phyloP scores from a whole-genome alignment of 2,329 filamentous ascomycete species.

The Colletotrichum caudatum region DNA sequence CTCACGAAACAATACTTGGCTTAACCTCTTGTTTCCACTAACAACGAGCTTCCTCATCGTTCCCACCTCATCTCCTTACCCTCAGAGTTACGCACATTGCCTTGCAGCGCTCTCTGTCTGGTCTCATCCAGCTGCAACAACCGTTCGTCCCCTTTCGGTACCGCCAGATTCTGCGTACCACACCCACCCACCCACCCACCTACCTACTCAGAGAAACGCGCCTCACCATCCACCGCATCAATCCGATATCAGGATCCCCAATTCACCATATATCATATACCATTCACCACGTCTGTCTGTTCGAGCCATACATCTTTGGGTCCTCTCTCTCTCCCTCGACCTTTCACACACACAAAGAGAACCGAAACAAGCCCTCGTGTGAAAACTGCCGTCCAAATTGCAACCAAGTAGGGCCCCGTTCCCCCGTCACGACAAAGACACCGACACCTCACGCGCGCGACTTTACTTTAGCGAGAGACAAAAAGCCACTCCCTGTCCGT shows the following conservation, averaged over 20 bases:
- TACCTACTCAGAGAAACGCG: not conserved
- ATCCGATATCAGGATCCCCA: constrained; percentile 5
- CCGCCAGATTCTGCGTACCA: not conserved
- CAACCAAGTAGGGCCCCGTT: constrained; percentile 5
- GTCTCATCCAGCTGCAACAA: constrained; percentile 6
- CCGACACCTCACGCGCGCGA: constrained; percentile 17
- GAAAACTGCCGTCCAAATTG: constrained; percentile 2
- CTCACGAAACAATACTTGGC: not conserved
- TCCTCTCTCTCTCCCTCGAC: not conserved
- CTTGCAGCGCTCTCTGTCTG: not conserved
- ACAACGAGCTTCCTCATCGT: not conserved
- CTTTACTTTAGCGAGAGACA: constrained; percentile 33
- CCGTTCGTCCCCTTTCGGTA: not conserved
- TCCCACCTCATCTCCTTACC: not conserved
- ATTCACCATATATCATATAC: constrained; percentile 3
- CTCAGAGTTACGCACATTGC: not conserved
- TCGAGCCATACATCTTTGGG: not conserved
- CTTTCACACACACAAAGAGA: constrained; percentile 17
- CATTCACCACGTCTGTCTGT: not conserved
- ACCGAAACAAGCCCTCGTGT: not conserved
- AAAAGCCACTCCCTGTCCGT: constrained; percentile 36
- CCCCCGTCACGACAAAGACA: constrained; percentile 34
- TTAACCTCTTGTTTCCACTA: constrained; percentile 1
- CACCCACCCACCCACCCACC: no score
- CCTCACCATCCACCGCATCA: not conserved